A percentile compares a stretch with the other conserved stretches of the same genome.
These are phyloP conservation scores for Lodderomyces pseudojiufengensis DNA, from an alignment of 1,139 yeast species.

Conservation along the genomic window DNA sequence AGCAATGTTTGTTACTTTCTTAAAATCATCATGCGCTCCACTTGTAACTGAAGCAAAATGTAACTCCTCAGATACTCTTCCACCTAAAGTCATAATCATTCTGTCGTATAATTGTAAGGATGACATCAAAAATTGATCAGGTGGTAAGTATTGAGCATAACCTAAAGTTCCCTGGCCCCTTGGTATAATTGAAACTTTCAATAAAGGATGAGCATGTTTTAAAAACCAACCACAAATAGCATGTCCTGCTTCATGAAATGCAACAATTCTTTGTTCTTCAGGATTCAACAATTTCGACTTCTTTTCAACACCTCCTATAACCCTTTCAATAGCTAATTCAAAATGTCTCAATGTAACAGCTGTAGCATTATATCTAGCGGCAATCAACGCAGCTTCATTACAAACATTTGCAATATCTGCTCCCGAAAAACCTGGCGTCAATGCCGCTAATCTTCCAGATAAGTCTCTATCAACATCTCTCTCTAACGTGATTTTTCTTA, in stretches of 20 bases:
- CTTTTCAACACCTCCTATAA: constrained; percentile 93
- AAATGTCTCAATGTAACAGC: constrained; percentile 73
- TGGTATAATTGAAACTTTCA: constrained; percentile 94
- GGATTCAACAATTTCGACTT: constrained; percentile 78
- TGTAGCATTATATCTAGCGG: constrained; percentile 78
- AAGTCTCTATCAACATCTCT: constrained; percentile 44
- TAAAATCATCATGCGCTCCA: constrained; percentile 95
- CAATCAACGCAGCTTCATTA: constrained; percentile 95
- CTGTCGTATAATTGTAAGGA: constrained; percentile 78
- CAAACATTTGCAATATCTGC: constrained; percentile 97
- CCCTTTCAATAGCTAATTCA: constrained; percentile 95
- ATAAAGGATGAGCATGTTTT: constrained; percentile 83
- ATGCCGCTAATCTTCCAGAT: constrained; percentile 85
- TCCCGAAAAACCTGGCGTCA: constrained; percentile 97
- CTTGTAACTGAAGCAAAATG: constrained; percentile 88
- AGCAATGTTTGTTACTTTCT: constrained; percentile 94
- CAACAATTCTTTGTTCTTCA: constrained; percentile 85
- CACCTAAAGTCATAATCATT: constrained; percentile 97
- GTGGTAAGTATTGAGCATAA: constrained; percentile 96
- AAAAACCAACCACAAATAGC: constrained; percentile 97
- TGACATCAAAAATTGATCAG: constrained; percentile 81
- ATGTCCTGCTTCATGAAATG: constrained; percentile 98
- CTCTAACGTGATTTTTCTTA: constrained; percentile 58
- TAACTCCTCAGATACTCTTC: constrained; percentile 91
- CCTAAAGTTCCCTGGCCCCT: constrained; percentile 96